Base-by-base conservation (phyloP, 208 protist species). In the Trichomonas vaginalis region DNA sequence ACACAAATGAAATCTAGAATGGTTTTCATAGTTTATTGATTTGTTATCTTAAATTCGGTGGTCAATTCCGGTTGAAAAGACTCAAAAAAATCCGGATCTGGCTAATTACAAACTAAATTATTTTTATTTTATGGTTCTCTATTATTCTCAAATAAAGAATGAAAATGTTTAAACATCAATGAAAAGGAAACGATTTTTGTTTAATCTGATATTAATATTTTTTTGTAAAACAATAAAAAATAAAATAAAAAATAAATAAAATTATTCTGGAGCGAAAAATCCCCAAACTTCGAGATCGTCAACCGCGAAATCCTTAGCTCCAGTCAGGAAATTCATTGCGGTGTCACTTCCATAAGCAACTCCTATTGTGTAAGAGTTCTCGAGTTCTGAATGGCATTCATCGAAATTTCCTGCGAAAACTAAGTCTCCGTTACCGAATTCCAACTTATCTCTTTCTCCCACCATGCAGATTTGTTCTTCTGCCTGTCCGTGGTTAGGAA, bases 241-340 rank as follows among this genome's bases (percentile, higher is more conserved):
- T n/a, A n/a, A n/a, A n/a, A n/a, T n/a, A n/a, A 80, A 17, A 80
- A 83, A 83, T 42, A 83, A 42, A 42, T 42, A 88, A n/a, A 10
- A 0, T 88, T 88, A 47, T 42, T 88, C 40, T 51, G 45, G 42
- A 39, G 86, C 46, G 27, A 92, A 92, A 27, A 92, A 92, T 37
- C 86, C 45, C 86, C 86, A 92, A 51, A 92, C 86, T 51, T 92
- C 86, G 39, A 92, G 40, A 92, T 48, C 46, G 51, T 92, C 86
- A 48, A 45, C 86, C 48, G 35, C 86, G 45, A 92, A 92, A 8
- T 51, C 86, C 10, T 40, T 12, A 17, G 42, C 86, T 35, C 86
- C 86, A 35, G 86, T 45, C 23, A 92, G 32, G 35, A 92, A 92
- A 17, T 1, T 39, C 15, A 35, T 6, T 27, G 86, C 86, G 9